Base-by-base conservation (phyloP, 768 basidiomycete genomes). In the Amanita pallidorosea region DNA sequence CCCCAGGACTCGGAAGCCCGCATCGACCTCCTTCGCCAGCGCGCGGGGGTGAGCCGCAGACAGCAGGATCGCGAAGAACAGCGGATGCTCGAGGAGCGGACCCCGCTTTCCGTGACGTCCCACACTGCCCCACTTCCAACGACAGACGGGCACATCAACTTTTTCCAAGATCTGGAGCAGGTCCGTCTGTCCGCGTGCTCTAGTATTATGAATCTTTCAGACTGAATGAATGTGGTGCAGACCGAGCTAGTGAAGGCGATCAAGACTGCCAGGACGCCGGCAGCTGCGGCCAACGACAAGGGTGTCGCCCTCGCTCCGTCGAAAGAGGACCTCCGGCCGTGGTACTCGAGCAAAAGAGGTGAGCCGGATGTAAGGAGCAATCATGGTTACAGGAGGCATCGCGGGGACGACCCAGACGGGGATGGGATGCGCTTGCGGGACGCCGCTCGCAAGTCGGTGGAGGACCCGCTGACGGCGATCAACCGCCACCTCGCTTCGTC, bases 111-210 rank as follows among this genome's bases (percentile, higher is more conserved):
- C 13, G 20, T 20, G 18, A 47, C 46, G 20, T 48, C 47, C 15
- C 13, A 23, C 25, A 43, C 45, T n/a, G 37, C 48, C 7, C 51
- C 48, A 5, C 53, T 77, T 52, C 69, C 74, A 27, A 71, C 73
- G 2, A 70, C 76, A 1, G 70, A 70, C 33, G 83, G 83, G 1
- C 88, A 92, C 58, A 88, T 91, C 65, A 91, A 90, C 60, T 66
- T 92, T 47, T 91, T 90, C 56, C 82, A 85, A 56, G 87, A 89
- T 58, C 56, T 90, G n/a, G 88, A 90, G 58, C 73, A 80, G 56
- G 86, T 83, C 48, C 18, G 31, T 15, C 20, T 33, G 29, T 29
- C 3, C 27, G 20, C 11, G 20, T 53, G 34, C 22, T 15, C 42
- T 33, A 27, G 2, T 36, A 45, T 12, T 27, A 40, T 20, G 22